phyloP scores from a whole-genome alignment of 768 basidiomycete genomes.

The Russula sp. region DNA sequence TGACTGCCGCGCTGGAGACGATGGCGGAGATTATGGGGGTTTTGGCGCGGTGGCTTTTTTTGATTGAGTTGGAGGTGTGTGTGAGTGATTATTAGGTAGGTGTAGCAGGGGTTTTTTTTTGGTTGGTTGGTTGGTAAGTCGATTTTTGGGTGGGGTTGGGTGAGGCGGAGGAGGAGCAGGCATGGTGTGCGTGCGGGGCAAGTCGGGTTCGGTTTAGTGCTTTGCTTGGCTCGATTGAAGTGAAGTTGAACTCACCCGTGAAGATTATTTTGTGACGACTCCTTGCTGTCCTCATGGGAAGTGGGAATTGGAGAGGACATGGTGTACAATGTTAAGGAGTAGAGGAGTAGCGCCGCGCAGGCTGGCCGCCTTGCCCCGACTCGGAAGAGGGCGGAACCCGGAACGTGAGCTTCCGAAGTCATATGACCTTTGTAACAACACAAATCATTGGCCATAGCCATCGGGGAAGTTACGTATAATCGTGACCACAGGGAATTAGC shows the following conservation, averaged over 20 bases:
- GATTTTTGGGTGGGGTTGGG: background rate
- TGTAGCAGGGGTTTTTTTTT: too few species aligned
- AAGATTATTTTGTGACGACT: constrained; percentile 1
- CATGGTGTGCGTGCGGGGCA: background rate
- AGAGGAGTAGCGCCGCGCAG: too few species aligned
- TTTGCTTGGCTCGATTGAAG: background rate
- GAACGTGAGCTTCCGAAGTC: background rate
- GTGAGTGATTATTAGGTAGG: too few species aligned
- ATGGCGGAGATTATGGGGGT: constrained; percentile 28
- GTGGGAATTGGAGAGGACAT: background rate
- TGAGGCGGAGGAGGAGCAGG: background rate
- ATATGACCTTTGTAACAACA: too few species aligned
- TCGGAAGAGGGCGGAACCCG: background rate
- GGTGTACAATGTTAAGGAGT: background rate
- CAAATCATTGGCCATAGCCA: too few species aligned
- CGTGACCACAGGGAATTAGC: too few species aligned
- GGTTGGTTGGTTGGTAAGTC: too few species aligned
- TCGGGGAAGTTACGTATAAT: too few species aligned
- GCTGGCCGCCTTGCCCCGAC: too few species aligned
- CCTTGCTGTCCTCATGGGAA: background rate
- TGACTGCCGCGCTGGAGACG: constrained; percentile 16
- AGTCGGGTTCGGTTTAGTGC: background rate
- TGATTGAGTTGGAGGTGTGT: background rate
- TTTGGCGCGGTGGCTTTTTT: constrained; percentile 25
- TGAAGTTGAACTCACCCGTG: constrained; percentile 17